Conservation (phyloP, 1,284 basidiomycete genomes). For the Heterobasidion occidentale region DNA sequence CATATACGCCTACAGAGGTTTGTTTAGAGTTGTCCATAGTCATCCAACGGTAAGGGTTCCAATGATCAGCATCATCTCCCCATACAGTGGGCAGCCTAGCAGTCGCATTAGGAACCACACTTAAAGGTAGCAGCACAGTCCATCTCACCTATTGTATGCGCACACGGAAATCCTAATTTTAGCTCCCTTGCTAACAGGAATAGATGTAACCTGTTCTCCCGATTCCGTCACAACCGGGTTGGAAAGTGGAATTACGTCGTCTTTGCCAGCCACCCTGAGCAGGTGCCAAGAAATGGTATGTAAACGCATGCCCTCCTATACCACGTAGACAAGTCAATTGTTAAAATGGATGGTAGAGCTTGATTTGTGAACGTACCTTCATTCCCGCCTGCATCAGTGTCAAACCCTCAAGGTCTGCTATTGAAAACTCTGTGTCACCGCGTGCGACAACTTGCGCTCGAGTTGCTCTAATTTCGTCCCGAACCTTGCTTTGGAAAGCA, state of each 20-base stretch:
- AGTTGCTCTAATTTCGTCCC: background rate
- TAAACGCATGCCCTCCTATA: slow-evolving; percentile 31
- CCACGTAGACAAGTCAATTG: no score
- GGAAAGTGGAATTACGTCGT: slow-evolving; percentile 30
- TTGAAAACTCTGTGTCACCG: slow-evolving; percentile 17
- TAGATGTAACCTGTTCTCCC: slow-evolving; percentile 20
- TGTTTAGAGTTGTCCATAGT: slow-evolving; percentile 24
- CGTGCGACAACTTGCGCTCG: slow-evolving; percentile 12
- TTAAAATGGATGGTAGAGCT: background rate
- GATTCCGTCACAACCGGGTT: slow-evolving; percentile 23
- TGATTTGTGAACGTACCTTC: slow-evolving; percentile 12
- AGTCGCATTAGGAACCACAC: background rate
- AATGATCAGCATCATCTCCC: slow-evolving; percentile 42
- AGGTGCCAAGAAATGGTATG: slow-evolving; percentile 26
- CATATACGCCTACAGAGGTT: slow-evolving; percentile 36
- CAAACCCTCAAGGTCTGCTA: slow-evolving; percentile 24
- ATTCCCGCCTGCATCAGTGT: slow-evolving; percentile 17
- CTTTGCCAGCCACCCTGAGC: slow-evolving; percentile 21
- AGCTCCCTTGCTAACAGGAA: slow-evolving; percentile 30
- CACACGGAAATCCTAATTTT: slow-evolving; percentile 21
- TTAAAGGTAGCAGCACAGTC: background rate
- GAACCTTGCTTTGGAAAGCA: slow-evolving; percentile 24
- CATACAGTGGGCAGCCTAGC: slow-evolving; percentile 28
- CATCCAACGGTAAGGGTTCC: slow-evolving; percentile 45
- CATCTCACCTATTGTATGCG: slow-evolving; percentile 24